A percentile compares a stretch with the other conserved stretches of the same genome.
phyloP scores from a whole-genome alignment of 73 alveolate genomes.

The Effrenium voratum region DNA sequence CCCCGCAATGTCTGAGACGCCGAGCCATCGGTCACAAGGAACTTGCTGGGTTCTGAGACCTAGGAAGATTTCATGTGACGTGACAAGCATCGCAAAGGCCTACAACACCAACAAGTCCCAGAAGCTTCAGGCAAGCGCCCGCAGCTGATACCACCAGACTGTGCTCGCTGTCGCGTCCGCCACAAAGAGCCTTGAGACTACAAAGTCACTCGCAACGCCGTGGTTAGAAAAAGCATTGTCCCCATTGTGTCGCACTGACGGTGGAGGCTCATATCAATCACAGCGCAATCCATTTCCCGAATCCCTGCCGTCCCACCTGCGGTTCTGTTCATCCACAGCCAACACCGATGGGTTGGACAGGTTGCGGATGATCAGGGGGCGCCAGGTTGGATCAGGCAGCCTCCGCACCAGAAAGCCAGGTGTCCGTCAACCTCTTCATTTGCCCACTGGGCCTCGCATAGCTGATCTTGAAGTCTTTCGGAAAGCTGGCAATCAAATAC shows the following conservation, averaged over 20 bases:
- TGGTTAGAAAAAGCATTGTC: too few relatives aligned
- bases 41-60: conserved; percentile 69
- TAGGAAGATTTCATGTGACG: not conserved
- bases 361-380: conserved; percentile 99
- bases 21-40: conserved; percentile 65
- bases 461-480: conserved; percentile 73
- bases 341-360: conserved; percentile 95
- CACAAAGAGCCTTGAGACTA: conserved; percentile 40
- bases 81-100: too few relatives aligned
- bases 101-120: not conserved
- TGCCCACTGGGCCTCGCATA: conserved; percentile 10
- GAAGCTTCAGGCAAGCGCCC: not conserved
- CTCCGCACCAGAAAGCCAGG: conserved; percentile 97
- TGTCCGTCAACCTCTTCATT: conserved; percentile 89
- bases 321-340: conserved; percentile 78
- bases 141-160: conserved; percentile 55
- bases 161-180: conserved; percentile 76
- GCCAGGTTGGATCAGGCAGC: conserved; percentile 99
- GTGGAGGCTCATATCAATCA: too few relatives aligned
- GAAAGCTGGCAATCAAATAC: conserved; percentile 76
- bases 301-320: not conserved
- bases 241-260: too few relatives aligned
- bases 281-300: not conserved
- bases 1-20: not conserved
- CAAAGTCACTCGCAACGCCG: too few relatives aligned